Percentiles rank a stretch among this genome's conserved stretches.
phyloP scores from a whole-genome alignment of 1,284 basidiomycete genomes.

The Prillingera fragicola region DNA sequence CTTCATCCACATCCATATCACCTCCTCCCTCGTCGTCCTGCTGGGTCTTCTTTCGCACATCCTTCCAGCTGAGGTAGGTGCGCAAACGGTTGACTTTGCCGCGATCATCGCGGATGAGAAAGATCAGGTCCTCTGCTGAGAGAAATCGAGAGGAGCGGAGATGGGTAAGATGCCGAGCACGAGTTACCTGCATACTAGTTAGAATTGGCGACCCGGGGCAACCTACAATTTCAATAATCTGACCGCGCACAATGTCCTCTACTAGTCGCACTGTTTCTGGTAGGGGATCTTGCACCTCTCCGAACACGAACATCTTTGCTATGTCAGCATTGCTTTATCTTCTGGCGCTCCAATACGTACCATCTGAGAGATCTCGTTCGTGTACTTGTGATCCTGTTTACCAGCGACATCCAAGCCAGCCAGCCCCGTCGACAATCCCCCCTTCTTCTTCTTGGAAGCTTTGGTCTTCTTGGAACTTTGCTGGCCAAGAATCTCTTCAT shows the following conservation, averaged over 20 bases:
- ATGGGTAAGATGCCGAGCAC: constrained; percentile 76
- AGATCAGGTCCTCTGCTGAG: constrained; percentile 90
- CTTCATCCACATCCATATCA: constrained; percentile 61
- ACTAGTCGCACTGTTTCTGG: constrained; percentile 83
- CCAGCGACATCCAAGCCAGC: constrained; percentile 5
- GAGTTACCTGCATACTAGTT: constrained; percentile 62
- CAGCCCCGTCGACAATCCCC: constrained; percentile 1
- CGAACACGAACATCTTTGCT: constrained; percentile 88
- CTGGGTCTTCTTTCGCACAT: constrained; percentile 91
- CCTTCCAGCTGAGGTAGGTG: constrained; percentile 97
- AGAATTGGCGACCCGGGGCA: not conserved
- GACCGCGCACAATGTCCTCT: constrained; percentile 90
- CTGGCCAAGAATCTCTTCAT: constrained; percentile 20
- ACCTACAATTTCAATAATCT: constrained; percentile 83
- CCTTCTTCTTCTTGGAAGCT: constrained; percentile 26
- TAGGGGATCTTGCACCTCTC: constrained; percentile 84
- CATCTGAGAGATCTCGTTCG: constrained; percentile 79
- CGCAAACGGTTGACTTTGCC: constrained; percentile 88
- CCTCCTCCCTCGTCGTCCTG: constrained; percentile 60
- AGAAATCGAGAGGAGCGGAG: constrained; percentile 78
- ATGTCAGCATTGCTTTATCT: not conserved
- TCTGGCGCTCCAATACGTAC: constrained; percentile 41
- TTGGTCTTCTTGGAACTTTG: constrained; percentile 15
- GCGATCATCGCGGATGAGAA: constrained; percentile 89
- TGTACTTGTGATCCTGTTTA: constrained; percentile 62